Percentiles rank a stretch among this genome's conserved stretches.
These are phyloP conservation scores for Euphorbia schlechtendalii DNA, from an alignment of 441 rosid species.

Conservation along the genomic window DNA sequence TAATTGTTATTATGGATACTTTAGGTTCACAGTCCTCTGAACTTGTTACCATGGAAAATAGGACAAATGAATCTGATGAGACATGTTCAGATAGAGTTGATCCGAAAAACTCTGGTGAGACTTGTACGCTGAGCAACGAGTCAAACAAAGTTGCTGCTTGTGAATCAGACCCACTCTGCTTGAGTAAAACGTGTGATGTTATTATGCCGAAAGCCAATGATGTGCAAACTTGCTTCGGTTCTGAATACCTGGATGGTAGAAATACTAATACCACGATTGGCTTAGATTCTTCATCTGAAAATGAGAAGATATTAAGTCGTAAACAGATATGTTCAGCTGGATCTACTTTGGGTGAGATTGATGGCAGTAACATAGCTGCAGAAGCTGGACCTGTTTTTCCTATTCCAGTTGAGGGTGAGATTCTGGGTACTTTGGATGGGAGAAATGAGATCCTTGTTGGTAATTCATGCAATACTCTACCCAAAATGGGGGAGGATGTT, in stretches of 20 bases:
- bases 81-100: slow-evolving; percentile 23
- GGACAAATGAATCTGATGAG: slow-evolving; percentile 23
- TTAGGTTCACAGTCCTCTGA: slow-evolving; percentile 29
- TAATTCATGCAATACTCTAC: slow-evolving; percentile 12
- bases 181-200: slow-evolving; percentile 25
- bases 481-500: slow-evolving; percentile 12
- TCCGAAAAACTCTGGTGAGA: slow-evolving; percentile 26
- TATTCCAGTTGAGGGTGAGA: slow-evolving; percentile 6
- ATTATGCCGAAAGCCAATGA: not conserved
- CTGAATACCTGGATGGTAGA: slow-evolving; percentile 17
- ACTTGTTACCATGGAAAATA: slow-evolving; percentile 22
- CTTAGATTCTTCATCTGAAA: slow-evolving; percentile 7
- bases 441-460: slow-evolving; percentile 14
- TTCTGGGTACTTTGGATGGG: slow-evolving; percentile 14
- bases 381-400: slow-evolving; percentile 25
- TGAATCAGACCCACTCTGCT: slow-evolving; percentile 27
- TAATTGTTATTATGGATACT: slow-evolving; percentile 13
- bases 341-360: slow-evolving; percentile 26
- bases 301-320: slow-evolving; percentile 23
- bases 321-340: slow-evolving; percentile 18
- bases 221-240: slow-evolving; percentile 5
- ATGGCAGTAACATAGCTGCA: slow-evolving; percentile 19
- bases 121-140: slow-evolving; percentile 15
- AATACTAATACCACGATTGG: slow-evolving; percentile 10
- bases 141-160: slow-evolving; percentile 23